Base-by-base conservation (phyloP, 108 stramenopile species). In the Skeletonema menzelii region DNA sequence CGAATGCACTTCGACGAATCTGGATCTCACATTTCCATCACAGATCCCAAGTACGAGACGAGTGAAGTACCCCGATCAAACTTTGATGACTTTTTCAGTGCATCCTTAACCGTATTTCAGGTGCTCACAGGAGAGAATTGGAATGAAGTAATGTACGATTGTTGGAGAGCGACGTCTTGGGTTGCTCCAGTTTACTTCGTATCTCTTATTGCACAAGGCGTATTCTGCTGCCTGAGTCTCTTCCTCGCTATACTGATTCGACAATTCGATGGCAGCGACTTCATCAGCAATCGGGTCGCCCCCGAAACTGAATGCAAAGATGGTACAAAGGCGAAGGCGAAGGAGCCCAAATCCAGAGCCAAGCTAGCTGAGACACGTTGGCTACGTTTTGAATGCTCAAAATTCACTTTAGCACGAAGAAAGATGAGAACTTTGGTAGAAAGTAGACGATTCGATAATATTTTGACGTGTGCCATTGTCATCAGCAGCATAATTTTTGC, bases 61-160 rank as follows among this genome's bases (percentile, higher is more conserved):
- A 64, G 80, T 5, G 60, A 63, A 6, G 38, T 67, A 7, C 84
- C 89, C 10, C 73, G 84, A 12, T 46, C 66, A 38, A 84, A 87
- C 77, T 91, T 87, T 70, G 90, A 91, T 76, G 61, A 44, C 27
- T 67, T 91, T 13, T 24, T 24, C 27, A 56, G 42, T 32, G 68
- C 86, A 8, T 61, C 40, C 40, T 5, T n/a, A 4, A 84, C 87
- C 0, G 61, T 88, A 17, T 91, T 91, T 60, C 76, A 84, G 58
- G 69, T 88, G 20, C 76, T 86, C 26, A 68, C 79, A 34, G 85
- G 83, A 24, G 91, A 91, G 60, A 81, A 86, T 65, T 91, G 91
- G 91, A 86, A 86, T 49, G 56, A 64, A 30, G 63, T 82, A 11
- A 77, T 89, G 88, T 91, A 87, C 79, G 79, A 85, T 64, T 73